phyloP scores from a whole-genome alignment of 805 yeast genomes.

The Saccharomycopsis babjevae region DNA sequence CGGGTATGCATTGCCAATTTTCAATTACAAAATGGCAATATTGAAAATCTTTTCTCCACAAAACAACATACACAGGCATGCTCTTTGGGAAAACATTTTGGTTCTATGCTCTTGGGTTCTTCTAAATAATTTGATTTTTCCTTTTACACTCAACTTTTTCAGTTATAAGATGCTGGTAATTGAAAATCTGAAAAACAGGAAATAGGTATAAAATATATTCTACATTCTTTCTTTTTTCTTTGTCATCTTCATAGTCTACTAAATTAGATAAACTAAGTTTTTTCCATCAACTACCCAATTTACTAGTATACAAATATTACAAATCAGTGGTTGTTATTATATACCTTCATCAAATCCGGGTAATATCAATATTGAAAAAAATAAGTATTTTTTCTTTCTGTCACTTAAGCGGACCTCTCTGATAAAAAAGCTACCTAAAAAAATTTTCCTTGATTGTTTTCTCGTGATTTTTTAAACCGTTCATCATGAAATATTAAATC shows the following conservation, averaged over 20 bases:
- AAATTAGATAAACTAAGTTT: too few species aligned
- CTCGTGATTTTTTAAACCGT: too few species aligned
- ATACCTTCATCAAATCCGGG: not conserved
- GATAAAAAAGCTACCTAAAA: not conserved
- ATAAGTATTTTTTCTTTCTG: not conserved
- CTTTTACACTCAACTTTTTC: conserved; percentile 35
- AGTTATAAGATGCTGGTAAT: conserved; percentile 25
- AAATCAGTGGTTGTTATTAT: not conserved
- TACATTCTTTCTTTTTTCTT: not conserved
- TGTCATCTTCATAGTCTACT: not conserved
- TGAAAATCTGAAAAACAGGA: not conserved
- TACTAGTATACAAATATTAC: too few species aligned
- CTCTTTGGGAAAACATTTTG: conserved; percentile 49
- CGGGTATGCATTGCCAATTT: conserved; percentile 63
- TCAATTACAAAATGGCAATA: conserved; percentile 53
- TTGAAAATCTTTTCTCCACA: conserved; percentile 22
- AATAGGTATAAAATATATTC: not conserved
- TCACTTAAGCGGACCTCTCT: too few species aligned
- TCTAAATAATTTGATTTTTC: conserved; percentile 34
- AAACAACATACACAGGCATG: conserved; percentile 5
- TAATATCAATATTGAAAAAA: not conserved
- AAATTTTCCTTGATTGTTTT: not conserved
- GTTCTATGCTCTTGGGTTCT: conserved; percentile 52
- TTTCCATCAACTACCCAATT: too few species aligned
- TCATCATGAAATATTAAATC: not conserved